Percentiles rank a stretch among this genome's conserved stretches.
phyloP scores from a whole-genome alignment of 139 green algal genomes.

The Pleodorina starrii region DNA sequence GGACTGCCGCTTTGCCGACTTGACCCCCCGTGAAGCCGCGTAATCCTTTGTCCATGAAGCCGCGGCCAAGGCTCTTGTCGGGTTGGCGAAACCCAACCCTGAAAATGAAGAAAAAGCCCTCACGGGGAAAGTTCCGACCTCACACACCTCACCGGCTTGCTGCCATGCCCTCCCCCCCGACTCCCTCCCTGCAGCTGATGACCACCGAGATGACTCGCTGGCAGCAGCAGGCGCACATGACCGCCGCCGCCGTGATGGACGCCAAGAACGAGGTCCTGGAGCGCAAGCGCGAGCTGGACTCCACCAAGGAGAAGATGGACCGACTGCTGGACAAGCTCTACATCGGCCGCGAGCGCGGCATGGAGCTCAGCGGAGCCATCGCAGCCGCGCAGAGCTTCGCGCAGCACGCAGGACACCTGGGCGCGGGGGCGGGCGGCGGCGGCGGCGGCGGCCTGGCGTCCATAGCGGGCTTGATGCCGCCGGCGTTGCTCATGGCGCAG shows the following conservation, averaged over 20 bases:
- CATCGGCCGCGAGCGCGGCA: conserved; percentile 66
- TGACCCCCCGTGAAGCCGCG: too few relatives aligned
- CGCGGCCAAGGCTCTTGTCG: too few relatives aligned
- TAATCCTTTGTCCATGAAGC: too few relatives aligned
- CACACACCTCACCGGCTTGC: too few relatives aligned
- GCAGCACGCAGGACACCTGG: not conserved
- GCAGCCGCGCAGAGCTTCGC: conserved; percentile 51
- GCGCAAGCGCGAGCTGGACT: conserved; percentile 79
- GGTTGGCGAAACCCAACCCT: too few relatives aligned
- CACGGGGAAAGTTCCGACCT: too few relatives aligned
- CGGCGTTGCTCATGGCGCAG: conserved; percentile 29
- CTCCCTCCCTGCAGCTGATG: conserved; percentile 35
- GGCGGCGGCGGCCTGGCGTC: conserved; percentile 18
- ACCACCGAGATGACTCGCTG: conserved; percentile 65
- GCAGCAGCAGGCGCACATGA: conserved; percentile 76
- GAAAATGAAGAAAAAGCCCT: too few relatives aligned
- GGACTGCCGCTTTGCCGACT: too few relatives aligned
- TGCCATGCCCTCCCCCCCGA: too few relatives aligned
- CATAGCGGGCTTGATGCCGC: conserved; percentile 44
- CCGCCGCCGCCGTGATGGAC: conserved; percentile 74
- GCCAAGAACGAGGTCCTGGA: conserved; percentile 84
- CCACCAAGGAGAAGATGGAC: conserved; percentile 86
- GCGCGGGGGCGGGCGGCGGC: not conserved
- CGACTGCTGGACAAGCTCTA: conserved; percentile 81
- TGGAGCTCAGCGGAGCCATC: conserved; percentile 76